phyloP scores from a whole-genome alignment of 2,329 filamentous ascomycete genomes.

The Emericellopsis cladophorae region DNA sequence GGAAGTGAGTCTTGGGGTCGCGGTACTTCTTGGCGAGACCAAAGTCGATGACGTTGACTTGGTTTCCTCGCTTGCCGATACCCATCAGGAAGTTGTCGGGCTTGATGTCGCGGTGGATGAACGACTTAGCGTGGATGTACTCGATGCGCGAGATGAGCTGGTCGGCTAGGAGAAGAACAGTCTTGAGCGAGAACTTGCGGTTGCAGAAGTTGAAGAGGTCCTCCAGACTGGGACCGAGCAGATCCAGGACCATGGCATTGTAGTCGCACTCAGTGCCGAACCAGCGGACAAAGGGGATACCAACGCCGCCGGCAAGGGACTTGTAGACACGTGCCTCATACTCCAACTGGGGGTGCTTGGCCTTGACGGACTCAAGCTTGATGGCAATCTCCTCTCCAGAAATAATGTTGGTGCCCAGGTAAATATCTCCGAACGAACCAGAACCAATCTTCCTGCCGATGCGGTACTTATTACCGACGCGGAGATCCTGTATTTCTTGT shows the following conservation, averaged over 20 bases:
- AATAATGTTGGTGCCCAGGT: conserved; percentile 98
- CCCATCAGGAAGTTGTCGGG: conserved; percentile 99
- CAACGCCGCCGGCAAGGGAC: conserved; percentile 86
- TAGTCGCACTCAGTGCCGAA: conserved; percentile 99
- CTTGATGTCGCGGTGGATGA: conserved; percentile 99
- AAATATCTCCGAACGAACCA: conserved; percentile 95
- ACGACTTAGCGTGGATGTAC: conserved; percentile 99
- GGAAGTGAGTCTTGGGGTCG: conserved; percentile 98
- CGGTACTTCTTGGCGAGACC: conserved; percentile 99
- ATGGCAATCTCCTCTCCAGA: conserved; percentile 99
- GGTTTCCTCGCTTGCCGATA: conserved; percentile 97
- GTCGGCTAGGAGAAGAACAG: conserved; percentile 87
- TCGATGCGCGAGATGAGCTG: conserved; percentile 98
- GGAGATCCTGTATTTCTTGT: conserved; percentile 60
- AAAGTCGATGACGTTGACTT: conserved; percentile 99
- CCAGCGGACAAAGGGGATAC: conserved; percentile 98
- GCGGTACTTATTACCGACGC: conserved; percentile 98
- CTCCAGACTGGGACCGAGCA: conserved; percentile 89
- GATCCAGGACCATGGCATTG: conserved; percentile 98
- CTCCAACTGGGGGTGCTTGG: conserved; percentile 96
- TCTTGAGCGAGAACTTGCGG: conserved; percentile 52
- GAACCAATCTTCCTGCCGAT: conserved; percentile 99
- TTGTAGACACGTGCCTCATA: conserved; percentile 95
- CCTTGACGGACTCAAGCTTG: conserved; percentile 98
- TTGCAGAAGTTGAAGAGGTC: conserved; percentile 49